These are phyloP conservation scores for Caryopteris hybrid DNA, from an alignment of 305 asterid genomes.

Conservation along the genomic window DNA sequence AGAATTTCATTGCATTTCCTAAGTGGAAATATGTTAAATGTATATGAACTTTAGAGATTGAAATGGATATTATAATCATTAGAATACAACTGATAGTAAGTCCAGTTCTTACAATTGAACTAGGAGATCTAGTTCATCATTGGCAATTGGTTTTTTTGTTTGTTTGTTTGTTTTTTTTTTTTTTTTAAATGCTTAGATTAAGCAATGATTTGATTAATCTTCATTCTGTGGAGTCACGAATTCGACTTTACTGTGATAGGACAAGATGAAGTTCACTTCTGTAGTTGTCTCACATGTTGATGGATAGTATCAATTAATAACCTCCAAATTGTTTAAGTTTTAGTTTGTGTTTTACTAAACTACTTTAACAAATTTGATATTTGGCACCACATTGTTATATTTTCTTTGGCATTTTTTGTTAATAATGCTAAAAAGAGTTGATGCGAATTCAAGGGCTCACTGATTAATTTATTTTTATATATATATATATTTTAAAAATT, in stretches of 20 bases:
- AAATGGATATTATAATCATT: neutral
- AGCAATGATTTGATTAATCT: neutral
- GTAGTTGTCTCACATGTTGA: neutral
- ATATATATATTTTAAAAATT: too few relatives aligned
- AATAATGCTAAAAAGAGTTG: neutral
- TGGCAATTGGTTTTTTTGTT: neutral
- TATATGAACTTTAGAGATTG: neutral
- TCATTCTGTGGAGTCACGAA: neutral
- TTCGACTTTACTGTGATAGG: neutral
- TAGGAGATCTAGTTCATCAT: neutral
- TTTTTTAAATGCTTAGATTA: neutral
- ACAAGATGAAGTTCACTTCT: neutral
- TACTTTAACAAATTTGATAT: neutral
- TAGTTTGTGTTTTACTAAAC: neutral
- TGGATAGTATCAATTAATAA: neutral
- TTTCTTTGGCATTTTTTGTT: neutral
- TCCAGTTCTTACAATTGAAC: constrained; percentile 5
- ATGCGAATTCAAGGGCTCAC: too few relatives aligned
- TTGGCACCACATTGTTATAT: neutral
- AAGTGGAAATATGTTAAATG: neutral
- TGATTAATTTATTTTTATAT: too few relatives aligned
- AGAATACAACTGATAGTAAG: neutral
- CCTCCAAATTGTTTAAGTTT: constrained; percentile 13
- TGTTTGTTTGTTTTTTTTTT: too few relatives aligned
- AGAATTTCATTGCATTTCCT: neutral